Evolutionary conservation across 2,329 filamentous ascomycete genomes (phyloP).

Genomic region (Trichoderma oligosporum): DNA sequence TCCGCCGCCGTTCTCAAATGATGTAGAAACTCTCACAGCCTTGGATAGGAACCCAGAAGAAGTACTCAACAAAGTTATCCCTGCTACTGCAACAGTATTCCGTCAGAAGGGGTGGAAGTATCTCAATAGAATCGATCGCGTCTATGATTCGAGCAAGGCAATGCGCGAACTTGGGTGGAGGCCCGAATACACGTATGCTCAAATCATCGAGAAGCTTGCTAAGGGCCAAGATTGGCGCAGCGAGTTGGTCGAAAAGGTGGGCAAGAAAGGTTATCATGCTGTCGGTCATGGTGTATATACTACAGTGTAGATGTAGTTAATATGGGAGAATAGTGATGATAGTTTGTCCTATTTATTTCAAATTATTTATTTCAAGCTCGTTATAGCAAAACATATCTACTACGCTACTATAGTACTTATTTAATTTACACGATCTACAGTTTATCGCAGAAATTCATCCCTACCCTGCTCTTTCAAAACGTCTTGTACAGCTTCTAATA

Average conservation of each 20-base stretch:
- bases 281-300: slow-evolving; percentile 44
- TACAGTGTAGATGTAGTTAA: slow-evolving; percentile 24
- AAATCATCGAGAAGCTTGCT: slow-evolving; percentile 33
- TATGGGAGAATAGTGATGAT: neutral
- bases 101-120: slow-evolving; percentile 35
- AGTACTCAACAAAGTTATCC: slow-evolving; percentile 30
- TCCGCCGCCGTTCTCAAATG: slow-evolving; percentile 38
- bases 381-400: neutral
- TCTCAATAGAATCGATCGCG: slow-evolving; percentile 39
- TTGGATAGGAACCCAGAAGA: slow-evolving; percentile 34
- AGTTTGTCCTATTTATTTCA: too few relatives aligned
- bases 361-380: too few relatives aligned
- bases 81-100: slow-evolving; percentile 32
- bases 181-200: slow-evolving; percentile 40
- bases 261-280: slow-evolving; percentile 44
- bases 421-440: neutral
- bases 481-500: slow-evolving; percentile 66
- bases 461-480: slow-evolving; percentile 54
- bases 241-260: slow-evolving; percentile 37
- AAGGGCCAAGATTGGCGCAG: slow-evolving; percentile 39
- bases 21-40: slow-evolving; percentile 29
- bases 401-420: neutral
- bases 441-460: slow-evolving; percentile 23
- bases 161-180: slow-evolving; percentile 41
- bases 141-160: slow-evolving; percentile 44